Conservation (phyloP, 331 rosid genomes). For the Saraca asoca region DNA sequence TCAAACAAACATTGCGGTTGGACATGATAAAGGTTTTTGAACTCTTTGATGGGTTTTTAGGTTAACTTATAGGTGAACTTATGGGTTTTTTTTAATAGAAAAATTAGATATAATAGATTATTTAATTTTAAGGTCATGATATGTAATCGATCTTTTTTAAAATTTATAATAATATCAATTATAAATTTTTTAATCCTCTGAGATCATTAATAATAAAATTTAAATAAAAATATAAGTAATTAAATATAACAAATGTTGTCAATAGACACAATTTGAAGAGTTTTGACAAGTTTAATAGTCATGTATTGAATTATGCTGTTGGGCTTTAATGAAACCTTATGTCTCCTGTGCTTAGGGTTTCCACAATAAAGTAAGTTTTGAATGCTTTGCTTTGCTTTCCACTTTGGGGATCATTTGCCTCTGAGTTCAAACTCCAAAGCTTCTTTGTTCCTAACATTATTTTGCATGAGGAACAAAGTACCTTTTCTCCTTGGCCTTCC, state of each 20-base stretch:
- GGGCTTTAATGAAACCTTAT: constrained; percentile 56
- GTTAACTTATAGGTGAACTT: constrained; percentile 8
- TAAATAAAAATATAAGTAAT: too few species aligned
- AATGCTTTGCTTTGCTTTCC: constrained; percentile 35
- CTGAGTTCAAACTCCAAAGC: constrained; percentile 34
- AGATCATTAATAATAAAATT: too few species aligned
- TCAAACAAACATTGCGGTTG: background rate
- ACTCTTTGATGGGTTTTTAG: constrained; percentile 5
- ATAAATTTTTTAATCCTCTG: too few species aligned
- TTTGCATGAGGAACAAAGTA: constrained; percentile 28
- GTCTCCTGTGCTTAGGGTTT: constrained; percentile 38
- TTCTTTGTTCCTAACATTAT: constrained; percentile 30
- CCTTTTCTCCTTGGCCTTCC: constrained; percentile 42
- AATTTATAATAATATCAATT: too few species aligned
- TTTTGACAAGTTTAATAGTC: constrained; percentile 43
- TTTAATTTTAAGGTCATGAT: too few species aligned
- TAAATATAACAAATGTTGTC: too few species aligned
- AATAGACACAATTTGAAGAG: too few species aligned
- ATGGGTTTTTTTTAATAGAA: too few species aligned
- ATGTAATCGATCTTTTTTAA: too few species aligned
- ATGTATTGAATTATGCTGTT: constrained; percentile 51
- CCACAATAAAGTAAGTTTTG: constrained; percentile 35
- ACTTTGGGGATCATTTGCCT: constrained; percentile 40
- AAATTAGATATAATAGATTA: too few species aligned
- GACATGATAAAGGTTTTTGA: background rate